These are phyloP conservation scores for Paecilomyces niveus DNA, from an alignment of 2,329 filamentous ascomycete genomes.

Conservation along the genomic window DNA sequence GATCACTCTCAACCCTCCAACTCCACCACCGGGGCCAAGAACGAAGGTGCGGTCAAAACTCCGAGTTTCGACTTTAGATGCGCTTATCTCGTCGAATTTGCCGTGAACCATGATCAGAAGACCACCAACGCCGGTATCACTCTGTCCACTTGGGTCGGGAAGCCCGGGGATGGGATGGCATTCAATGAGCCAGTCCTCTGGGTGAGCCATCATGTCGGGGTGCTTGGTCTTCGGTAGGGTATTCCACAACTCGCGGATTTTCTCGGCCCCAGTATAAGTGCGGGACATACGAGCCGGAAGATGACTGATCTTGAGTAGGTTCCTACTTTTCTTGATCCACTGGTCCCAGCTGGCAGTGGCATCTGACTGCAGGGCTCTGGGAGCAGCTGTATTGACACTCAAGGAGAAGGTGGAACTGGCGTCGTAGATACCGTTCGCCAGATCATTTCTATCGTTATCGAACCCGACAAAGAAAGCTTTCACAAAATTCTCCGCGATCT, in stretches of 20 bases:
- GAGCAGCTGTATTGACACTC: constrained; percentile 59
- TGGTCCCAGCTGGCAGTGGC: constrained; percentile 52
- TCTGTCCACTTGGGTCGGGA: constrained; percentile 60
- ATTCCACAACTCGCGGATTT: constrained; percentile 63
- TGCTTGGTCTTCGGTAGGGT: constrained; percentile 67
- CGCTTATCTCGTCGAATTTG: constrained; percentile 68
- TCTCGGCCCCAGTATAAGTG: constrained; percentile 55
- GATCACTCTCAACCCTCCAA: constrained; percentile 63
- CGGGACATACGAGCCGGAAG: constrained; percentile 57
- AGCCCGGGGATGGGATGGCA: constrained; percentile 68
- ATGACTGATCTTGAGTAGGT: constrained; percentile 63
- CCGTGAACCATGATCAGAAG: constrained; percentile 74
- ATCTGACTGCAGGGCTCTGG: constrained; percentile 45
- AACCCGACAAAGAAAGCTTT: constrained; percentile 66
- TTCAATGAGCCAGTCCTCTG: constrained; percentile 74
- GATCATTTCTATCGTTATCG: constrained; percentile 60
- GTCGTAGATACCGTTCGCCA: constrained; percentile 68
- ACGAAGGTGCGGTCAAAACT: constrained; percentile 79
- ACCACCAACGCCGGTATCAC: constrained; percentile 62
- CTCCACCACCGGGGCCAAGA: constrained; percentile 64
- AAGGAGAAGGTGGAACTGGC: constrained; percentile 67
- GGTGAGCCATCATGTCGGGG: constrained; percentile 59
- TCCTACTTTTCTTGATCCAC: constrained; percentile 73
- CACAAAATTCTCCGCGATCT: constrained; percentile 70
- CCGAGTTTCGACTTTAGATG: constrained; percentile 54